phyloP scores from a whole-genome alignment of 2,329 filamentous ascomycete species.

The Botryotinia calthae region DNA sequence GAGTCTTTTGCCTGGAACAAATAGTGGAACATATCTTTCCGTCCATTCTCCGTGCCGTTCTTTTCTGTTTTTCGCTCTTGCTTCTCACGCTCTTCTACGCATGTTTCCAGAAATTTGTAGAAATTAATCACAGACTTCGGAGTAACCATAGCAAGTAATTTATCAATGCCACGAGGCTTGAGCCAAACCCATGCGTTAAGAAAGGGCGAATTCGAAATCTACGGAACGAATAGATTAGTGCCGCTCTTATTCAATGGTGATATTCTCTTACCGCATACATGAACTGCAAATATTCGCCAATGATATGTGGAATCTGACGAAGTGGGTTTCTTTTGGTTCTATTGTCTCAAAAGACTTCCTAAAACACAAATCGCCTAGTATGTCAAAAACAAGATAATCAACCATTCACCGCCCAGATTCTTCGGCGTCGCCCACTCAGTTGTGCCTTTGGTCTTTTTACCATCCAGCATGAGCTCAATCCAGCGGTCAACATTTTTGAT shows the following conservation, averaged over 20 bases:
- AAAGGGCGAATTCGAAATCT: not conserved
- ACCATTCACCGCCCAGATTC: not conserved
- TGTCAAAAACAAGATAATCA: constrained; percentile 8
- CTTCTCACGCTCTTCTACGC: not conserved
- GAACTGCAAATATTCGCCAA: not conserved
- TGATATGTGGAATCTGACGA: not conserved
- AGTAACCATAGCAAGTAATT: not conserved
- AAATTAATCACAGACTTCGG: not conserved
- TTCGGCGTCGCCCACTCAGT: constrained; percentile 1
- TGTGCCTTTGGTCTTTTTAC: not conserved
- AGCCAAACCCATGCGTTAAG: not conserved
- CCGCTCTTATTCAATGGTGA: not conserved
- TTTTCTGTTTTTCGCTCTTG: not conserved
- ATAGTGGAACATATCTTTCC: constrained; percentile 2
- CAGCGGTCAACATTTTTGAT: constrained; percentile 7
- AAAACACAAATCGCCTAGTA: constrained; percentile 16
- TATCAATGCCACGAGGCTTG: not conserved
- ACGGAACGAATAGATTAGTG: not conserved
- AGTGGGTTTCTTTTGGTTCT: not conserved
- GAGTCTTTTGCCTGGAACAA: constrained; percentile 91
- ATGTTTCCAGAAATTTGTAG: not conserved
- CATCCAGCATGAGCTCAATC: constrained; percentile 7
- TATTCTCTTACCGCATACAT: not conserved
- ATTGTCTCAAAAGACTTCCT: constrained; percentile 10
- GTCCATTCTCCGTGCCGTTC: not conserved